Conservation (phyloP, 495 filamentous ascomycete genomes). For the Hypoxylon fragiforme region DNA sequence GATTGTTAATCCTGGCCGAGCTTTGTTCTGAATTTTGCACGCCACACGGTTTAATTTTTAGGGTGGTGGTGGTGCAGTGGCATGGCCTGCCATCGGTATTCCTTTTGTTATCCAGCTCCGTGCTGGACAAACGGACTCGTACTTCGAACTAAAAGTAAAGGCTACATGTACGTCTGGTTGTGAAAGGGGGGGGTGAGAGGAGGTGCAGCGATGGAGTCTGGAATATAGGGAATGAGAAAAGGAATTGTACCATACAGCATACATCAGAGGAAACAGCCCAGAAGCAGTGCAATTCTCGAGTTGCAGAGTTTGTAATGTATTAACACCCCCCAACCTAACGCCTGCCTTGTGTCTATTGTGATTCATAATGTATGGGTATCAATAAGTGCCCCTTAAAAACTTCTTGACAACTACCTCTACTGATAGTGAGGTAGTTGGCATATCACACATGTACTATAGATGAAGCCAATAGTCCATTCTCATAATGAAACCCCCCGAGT, state of each 20-base stretch:
- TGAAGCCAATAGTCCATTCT: not conserved
- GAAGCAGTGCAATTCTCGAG: constrained; percentile 20
- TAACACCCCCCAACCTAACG: constrained; percentile 24
- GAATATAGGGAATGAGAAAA: constrained; percentile 18
- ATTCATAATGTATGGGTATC: constrained; percentile 27
- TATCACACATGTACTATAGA: not conserved
- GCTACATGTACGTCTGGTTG: constrained; percentile 2
- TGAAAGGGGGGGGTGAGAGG: not conserved
- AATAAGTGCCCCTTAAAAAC: constrained; percentile 11
- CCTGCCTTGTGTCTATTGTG: constrained; percentile 16
- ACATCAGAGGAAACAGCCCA: constrained; percentile 18
- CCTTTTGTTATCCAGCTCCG: no score
- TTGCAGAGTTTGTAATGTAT: constrained; percentile 2
- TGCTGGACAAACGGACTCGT: no score
- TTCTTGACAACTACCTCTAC: not conserved
- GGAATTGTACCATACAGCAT: constrained; percentile 29
- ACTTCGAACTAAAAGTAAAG: not conserved
- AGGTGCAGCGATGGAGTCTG: constrained; percentile 16
- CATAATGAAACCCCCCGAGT: no score
- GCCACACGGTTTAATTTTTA: not conserved
- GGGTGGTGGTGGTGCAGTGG: constrained; percentile 2
- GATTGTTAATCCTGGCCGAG: not conserved
- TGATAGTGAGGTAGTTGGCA: not conserved
- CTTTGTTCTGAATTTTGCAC: constrained; percentile 2
- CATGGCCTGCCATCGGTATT: constrained; percentile 6